Base-by-base conservation (phyloP, 176 grass and related monocot species). In the Carex cristatella region DNA sequence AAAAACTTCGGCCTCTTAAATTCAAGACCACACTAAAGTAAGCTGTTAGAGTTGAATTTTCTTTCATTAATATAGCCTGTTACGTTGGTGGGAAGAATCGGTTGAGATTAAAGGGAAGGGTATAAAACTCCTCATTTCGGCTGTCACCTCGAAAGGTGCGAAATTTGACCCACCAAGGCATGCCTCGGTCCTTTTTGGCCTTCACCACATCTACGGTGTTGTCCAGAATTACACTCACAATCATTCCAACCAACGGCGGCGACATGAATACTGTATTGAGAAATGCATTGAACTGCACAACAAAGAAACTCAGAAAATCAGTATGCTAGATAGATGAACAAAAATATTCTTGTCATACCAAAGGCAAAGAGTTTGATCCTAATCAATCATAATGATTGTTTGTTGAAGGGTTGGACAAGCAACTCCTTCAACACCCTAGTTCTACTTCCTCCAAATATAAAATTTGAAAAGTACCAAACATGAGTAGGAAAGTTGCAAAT, bases 81-180 rank as follows among this genome's bases (percentile, higher is more conserved):
- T 60, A 94, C 0, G 93, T 88, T 61, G 90, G 86, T 23, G 93
- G 93, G 77, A 94, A 94, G 86, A 94, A 92, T 2, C 90, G 84
- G 78, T 94, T 89, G 53, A 94, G 88, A 79, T 90, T 92, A 68
- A 94, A 92, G 1, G 90, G 93, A 44, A 94, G 93, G 16, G 72
- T 89, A 79, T 94, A 94, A 49, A 94, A 92, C 84, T 94, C 93
- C 86, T 86, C 90, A 13, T 87, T 94, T 57, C 93, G 69, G 19
- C 63, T 90, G 31, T 94, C 93, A 1, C 93, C 90, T 0, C 88
- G 74, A 51, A 92, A 94, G 0, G 84, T 94, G 55, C 93, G 83
- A 81, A 94, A 94, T 67, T 89, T 88, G 18, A 80, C 78, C 93
- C 93, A 94, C 90, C 90, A 94, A n/a, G 81, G 88, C 93, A 94